These are phyloP conservation scores for Edaphochlamys debaryana DNA, from an alignment of 139 green algal species.

Conservation along the genomic window DNA sequence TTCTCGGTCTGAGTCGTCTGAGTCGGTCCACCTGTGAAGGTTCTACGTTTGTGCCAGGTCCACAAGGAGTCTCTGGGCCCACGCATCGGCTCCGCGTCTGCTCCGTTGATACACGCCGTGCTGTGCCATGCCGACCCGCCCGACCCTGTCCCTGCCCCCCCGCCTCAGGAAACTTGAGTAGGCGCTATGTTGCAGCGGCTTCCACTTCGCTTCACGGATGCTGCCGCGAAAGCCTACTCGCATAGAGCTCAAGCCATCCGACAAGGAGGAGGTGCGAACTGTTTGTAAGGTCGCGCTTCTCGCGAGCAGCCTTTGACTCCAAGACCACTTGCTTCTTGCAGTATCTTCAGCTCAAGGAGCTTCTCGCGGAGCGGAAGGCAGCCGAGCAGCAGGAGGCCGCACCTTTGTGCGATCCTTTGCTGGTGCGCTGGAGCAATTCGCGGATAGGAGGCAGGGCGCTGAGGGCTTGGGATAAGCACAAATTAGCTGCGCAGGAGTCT, in stretches of 20 bases:
- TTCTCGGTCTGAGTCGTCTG: no score
- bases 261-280: conserved; percentile 83
- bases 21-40: no score
- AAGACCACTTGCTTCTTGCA: not conserved
- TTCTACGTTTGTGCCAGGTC: no score
- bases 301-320: not conserved
- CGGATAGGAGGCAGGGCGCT: not conserved
- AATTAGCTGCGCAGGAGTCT: not conserved
- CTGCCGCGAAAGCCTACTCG: conserved; percentile 83
- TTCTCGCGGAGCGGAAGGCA: conserved; percentile 32
- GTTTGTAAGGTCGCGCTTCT: not conserved
- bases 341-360: not conserved
- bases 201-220: conserved; percentile 60
- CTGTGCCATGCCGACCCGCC: no score
- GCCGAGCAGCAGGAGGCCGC: not conserved
- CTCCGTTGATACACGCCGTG: no score
- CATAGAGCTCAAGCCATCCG: conserved; percentile 87
- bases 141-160: no score
- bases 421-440: no score
- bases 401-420: not conserved
- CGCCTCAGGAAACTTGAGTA: no score
- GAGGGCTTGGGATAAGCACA: not conserved
- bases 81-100: no score
- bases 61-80: no score
- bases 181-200: no score